A percentile compares a stretch with the other conserved stretches of the same genome.
Conservation (phyloP, 352 stramenopile genomes). For the Phytophthora quininea region DNA sequence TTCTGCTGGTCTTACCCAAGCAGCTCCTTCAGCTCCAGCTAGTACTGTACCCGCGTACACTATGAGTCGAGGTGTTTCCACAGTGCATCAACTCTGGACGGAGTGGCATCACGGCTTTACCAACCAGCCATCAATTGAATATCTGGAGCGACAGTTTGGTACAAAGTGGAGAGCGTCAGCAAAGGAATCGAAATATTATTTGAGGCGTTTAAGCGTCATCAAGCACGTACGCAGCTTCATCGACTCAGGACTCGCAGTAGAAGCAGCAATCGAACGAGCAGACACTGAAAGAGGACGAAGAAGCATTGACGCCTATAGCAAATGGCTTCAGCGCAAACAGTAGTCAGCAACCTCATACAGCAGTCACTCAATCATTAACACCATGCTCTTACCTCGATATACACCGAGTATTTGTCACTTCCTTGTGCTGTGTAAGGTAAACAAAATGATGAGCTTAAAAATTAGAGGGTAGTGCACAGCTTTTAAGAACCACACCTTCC, state of each 20-base stretch:
- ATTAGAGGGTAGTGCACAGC: too few species aligned
- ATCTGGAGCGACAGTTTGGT: not conserved
- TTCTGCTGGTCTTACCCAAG: too few species aligned
- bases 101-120: slow-evolving; percentile 2
- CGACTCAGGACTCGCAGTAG: not conserved
- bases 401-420: too few species aligned
- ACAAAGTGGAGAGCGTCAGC: not conserved
- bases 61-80: not conserved
- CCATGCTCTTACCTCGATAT: too few species aligned
- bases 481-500: too few species aligned
- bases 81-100: slow-evolving; percentile 2
- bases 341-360: not conserved
- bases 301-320: not conserved
- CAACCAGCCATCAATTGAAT: slow-evolving; percentile 6
- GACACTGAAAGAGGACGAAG: not conserved
- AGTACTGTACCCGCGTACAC: not conserved
- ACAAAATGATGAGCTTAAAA: too few species aligned
- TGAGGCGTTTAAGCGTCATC: not conserved
- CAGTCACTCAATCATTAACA: not conserved
- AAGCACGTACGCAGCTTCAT: not conserved
- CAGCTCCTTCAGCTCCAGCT: not conserved
- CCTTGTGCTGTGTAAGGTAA: too few species aligned
- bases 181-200: not conserved
- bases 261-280: not conserved
- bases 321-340: not conserved